Evolutionary conservation across 2,329 filamentous ascomycete species (phyloP), one percentile per base, ranked within the genome.

Genomic region (Lecanicillium sp.): DNA sequence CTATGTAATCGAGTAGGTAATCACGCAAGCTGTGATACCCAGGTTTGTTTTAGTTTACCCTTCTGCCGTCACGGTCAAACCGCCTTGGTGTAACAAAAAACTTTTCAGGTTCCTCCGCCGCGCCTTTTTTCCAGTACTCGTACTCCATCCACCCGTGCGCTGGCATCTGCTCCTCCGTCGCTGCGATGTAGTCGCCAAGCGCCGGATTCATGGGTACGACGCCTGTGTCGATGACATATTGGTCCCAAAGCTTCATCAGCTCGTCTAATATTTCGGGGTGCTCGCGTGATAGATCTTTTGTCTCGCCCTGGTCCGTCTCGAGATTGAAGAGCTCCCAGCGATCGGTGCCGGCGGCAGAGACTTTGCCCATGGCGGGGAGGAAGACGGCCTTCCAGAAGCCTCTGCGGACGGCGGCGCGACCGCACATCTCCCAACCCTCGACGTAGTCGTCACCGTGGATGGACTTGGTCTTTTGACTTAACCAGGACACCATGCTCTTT

Each of bases 81-180:
- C 29, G 29, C 14, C 15, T 51, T n/a, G 29, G 29, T 5, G 29
- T 32, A n/a, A 32, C 29, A 14, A 32, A 32, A 27, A 74, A 76
- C 56, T 66, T 71, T 41, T 65, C 60, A 4, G 70, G 70, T 15
- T 72, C 66, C 38, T 77, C 71, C 17, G 64, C 56, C 1, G 66
- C 66, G 2, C 65, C 64, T 4, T 67, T 59, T 39, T 68, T 66
- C 78, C 78, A 83, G 54, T 82, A 83, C 61, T 82, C 77, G 59
- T 80, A 81, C 63, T 83, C 78, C 64, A 83, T 81, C 79, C 78
- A 82, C 6, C 73, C 77, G 57, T 82, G 79, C 60, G 83, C 78
- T 1, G 74, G 75, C 79, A 83, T 83, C 67, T 83, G 78, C 51
- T 74, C 78, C 61, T 83, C 79, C 55, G 75, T 79, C 0, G 77